A percentile compares a stretch with the other conserved stretches of the same genome.
phyloP scores from a whole-genome alignment of 768 basidiomycete species.

The Ramaria rubella region DNA sequence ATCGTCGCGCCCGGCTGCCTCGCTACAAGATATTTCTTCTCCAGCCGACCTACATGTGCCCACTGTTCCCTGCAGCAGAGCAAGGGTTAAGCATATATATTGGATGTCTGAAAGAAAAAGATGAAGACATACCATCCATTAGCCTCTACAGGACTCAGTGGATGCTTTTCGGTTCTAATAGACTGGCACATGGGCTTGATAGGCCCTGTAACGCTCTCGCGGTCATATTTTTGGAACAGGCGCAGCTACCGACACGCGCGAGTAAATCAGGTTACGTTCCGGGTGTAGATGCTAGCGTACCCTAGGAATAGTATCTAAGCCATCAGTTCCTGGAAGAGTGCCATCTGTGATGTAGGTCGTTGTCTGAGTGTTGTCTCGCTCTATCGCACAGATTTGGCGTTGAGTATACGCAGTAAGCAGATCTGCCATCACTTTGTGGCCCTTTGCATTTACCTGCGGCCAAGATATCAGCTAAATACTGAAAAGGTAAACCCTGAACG shows the following conservation, averaged over 20 bases:
- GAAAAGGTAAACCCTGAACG: not conserved
- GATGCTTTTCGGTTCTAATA: constrained; percentile 8
- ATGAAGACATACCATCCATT: constrained; percentile 11
- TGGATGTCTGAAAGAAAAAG: too few species aligned
- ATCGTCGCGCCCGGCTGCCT: constrained; percentile 2
- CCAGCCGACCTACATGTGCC: not conserved
- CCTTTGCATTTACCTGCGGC: constrained; percentile 1
- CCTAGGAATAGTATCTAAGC: constrained; percentile 5
- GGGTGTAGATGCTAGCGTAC: not conserved
- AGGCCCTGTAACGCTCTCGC: not conserved
- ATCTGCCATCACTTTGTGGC: constrained; percentile 11
- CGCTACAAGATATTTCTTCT: constrained; percentile 9
- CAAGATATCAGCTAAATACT: not conserved
- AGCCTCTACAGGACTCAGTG: constrained; percentile 6
- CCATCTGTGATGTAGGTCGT: not conserved
- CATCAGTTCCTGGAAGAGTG: not conserved
- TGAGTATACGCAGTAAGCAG: constrained; percentile 9
- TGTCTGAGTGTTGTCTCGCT: not conserved
- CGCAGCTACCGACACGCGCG: not conserved
- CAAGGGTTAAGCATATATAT: not conserved
- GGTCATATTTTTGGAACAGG: constrained; percentile 11
- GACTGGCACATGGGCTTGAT: constrained; percentile 8
- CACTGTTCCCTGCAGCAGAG: constrained; percentile 3
- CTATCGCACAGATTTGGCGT: constrained; percentile 11
- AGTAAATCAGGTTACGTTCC: not conserved